phyloP scores from a whole-genome alignment of 768 basidiomycete genomes.

The Kockovaella imperatae region DNA sequence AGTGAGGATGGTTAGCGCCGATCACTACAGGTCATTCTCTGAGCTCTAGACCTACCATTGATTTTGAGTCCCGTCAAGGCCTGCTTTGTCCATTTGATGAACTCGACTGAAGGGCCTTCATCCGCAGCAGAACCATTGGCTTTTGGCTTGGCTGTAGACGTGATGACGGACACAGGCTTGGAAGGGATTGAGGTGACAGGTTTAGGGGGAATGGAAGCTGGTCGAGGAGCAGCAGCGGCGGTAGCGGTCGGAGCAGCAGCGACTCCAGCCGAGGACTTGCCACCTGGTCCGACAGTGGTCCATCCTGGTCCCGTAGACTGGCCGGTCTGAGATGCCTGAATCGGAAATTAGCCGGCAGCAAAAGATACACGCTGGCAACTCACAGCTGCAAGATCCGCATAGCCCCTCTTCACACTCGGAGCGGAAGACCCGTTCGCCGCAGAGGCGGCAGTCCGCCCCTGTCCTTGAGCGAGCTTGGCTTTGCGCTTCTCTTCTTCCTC shows the following conservation, averaged over 20 bases:
- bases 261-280: conserved; percentile 47
- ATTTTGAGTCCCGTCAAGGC: conserved; percentile 69
- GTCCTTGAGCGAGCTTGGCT: conserved; percentile 50
- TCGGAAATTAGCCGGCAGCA: background rate
- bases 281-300: conserved; percentile 73
- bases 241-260: conserved; percentile 26
- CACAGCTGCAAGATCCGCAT: conserved; percentile 64
- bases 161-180: conserved; percentile 11
- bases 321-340: conserved; percentile 33
- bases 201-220: conserved; percentile 44
- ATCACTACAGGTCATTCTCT: background rate
- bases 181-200: conserved; percentile 30
- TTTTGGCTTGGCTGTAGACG: conserved; percentile 45
- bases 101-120: conserved; percentile 78
- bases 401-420: conserved; percentile 53
- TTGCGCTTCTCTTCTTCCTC: conserved; percentile 91
- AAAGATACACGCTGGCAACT: conserved; percentile 5
- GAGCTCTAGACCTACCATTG: conserved; percentile 52
- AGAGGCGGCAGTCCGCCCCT: conserved; percentile 47
- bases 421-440: conserved; percentile 48
- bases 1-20: background rate
- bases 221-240: conserved; percentile 28
- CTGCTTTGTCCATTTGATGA: conserved; percentile 82
- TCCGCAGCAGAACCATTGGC: conserved; percentile 48
- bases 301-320: conserved; percentile 57